These are phyloP conservation scores for Candolleomyces efflorescens DNA, from an alignment of 768 basidiomycete genomes.

Conservation along the genomic window DNA sequence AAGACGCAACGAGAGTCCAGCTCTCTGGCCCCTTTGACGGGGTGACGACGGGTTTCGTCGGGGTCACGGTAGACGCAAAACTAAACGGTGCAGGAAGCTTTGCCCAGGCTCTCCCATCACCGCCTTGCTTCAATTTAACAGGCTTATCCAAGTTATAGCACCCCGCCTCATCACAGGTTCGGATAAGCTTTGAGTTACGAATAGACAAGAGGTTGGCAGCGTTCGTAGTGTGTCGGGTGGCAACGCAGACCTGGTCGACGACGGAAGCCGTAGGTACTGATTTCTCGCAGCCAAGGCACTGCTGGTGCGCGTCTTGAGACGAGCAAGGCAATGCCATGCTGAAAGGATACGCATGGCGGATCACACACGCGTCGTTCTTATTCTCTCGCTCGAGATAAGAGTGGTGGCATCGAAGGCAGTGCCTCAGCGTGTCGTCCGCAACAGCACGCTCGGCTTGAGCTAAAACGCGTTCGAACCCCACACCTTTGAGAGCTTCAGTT, in stretches of 20 bases:
- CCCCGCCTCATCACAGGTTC: background rate
- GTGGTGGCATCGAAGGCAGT: slow-evolving; percentile 5
- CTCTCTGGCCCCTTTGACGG: too few relatives aligned
- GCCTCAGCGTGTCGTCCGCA: background rate
- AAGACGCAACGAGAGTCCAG: too few relatives aligned
- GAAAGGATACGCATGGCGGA: background rate
- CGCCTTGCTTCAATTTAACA: background rate
- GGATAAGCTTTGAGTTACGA: background rate
- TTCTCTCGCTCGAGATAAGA: slow-evolving; percentile 2
- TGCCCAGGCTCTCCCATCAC: too few relatives aligned
- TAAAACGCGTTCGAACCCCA: background rate
- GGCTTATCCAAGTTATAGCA: background rate
- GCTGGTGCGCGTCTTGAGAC: background rate
- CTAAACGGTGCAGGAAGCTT: too few relatives aligned
- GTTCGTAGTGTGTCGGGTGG: background rate
- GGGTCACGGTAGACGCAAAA: too few relatives aligned
- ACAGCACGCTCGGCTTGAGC: background rate
- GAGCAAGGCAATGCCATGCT: background rate
- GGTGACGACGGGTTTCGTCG: too few relatives aligned
- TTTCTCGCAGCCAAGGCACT: background rate
- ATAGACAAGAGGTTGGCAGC: background rate
- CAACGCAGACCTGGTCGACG: background rate
- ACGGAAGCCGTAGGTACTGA: background rate
- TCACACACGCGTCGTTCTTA: background rate
- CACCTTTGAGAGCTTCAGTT: background rate